Base-by-base conservation (phyloP, 495 filamentous ascomycete genomes). In the Pseudoneurospora amorphoporcata region DNA sequence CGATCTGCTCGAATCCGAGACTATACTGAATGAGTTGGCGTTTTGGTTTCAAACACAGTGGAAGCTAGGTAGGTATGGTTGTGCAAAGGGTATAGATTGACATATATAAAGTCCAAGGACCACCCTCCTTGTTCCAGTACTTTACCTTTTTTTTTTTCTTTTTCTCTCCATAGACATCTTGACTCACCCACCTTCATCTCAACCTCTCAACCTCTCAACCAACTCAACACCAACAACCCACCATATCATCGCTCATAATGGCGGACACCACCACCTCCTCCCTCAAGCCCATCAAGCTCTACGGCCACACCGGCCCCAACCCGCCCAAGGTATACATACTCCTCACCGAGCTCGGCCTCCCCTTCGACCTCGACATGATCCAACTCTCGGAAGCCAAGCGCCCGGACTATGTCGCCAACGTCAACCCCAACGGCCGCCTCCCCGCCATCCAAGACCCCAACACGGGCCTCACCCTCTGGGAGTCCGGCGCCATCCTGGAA, bases 361-460 rank as follows among this genome's bases (percentile, higher is more conserved):
- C 88, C 4, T 88, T 89, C 78, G 81, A 85, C 42, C 75, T 79
- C 68, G 82, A 83, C 14, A 37, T 72, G 3, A 37, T 89, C 45
- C 41, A 69, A 3, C 83, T 87, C 70, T 38, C 75, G 10, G 86
- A 89, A 3, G 79, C 90, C 74, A 94, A 94, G 81, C 77, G 83
- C 39, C 79, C 83, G 14, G 79, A 81, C 0, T 94, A 82, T 79
- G 77, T 81, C 9, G 14, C 29, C 12, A 81, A 81, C 14, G 74
- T 91, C 82, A 94, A 92, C 78, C 91, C 90, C 73, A 94, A 94
- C 80, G 92, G 91, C 69, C 90, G 92, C 2, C 69, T 90, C 12
- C 90, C 87, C 0, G 71, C 81, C 65, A 88, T 93, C 71, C 79
- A 90, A 68, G 91, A 93, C 77, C 86, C 88, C 32, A 93, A 94